Percentiles rank a stretch among this genome's conserved stretches.
phyloP scores from a whole-genome alignment of 306 rosid genomes.

The Pyrus pyrifolia region DNA sequence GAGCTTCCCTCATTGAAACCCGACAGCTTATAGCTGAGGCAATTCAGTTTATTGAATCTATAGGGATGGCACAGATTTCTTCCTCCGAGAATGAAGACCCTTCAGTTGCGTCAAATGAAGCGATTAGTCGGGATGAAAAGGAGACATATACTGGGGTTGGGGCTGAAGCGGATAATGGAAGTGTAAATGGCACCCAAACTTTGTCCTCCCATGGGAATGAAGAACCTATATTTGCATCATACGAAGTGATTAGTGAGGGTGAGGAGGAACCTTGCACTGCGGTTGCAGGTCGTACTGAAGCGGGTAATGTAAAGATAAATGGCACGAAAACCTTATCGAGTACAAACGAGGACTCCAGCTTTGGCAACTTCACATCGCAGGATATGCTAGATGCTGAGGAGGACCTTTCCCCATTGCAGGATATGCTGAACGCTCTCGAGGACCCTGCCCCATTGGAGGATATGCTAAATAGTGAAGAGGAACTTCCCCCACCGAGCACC shows the following conservation, averaged over 20 bases:
- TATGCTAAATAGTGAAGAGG: conserved; percentile 30
- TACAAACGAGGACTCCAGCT: conserved; percentile 29
- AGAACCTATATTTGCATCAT: background rate
- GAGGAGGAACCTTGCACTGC: background rate
- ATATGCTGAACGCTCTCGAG: conserved; percentile 30
- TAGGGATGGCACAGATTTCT: conserved; percentile 30
- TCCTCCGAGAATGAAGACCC: conserved; percentile 19
- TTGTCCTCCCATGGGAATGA: conserved; percentile 24
- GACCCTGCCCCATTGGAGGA: conserved; percentile 28
- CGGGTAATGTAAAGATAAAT: conserved; percentile 35
- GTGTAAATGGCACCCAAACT: conserved; percentile 45
- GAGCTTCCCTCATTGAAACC: conserved; percentile 72
- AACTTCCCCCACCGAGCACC: conserved; percentile 24
- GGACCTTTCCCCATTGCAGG: conserved; percentile 19
- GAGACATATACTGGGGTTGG: conserved; percentile 13
- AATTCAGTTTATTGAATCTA: conserved; percentile 60
- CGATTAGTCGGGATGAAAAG: conserved; percentile 10
- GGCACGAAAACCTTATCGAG: conserved; percentile 37
- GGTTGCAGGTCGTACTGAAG: conserved; percentile 20
- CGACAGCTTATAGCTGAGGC: conserved; percentile 97
- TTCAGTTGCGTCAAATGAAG: conserved; percentile 27
- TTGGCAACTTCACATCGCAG: conserved; percentile 34
- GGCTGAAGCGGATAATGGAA: conserved; percentile 26
- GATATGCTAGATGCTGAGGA: conserved; percentile 36
- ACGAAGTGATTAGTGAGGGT: background rate